Conservation (phyloP, 139 green algal genomes). For the Picochlorum sp. region DNA sequence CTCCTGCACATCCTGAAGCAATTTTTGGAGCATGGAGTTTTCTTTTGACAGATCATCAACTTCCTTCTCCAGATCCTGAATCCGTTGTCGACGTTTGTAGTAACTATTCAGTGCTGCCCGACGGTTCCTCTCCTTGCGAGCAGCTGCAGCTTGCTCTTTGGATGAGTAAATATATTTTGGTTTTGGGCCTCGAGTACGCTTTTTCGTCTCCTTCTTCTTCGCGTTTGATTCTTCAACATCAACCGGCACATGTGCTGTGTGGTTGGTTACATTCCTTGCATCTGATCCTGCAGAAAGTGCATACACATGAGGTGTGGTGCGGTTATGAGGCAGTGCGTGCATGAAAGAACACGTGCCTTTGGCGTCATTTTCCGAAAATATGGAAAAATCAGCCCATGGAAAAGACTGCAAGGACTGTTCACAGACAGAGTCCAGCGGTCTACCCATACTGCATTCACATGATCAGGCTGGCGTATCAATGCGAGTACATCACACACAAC, state of each 20-base stretch:
- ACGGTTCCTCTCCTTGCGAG: constrained; percentile 27
- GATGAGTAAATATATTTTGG: constrained; percentile 28
- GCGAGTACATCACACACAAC: no score
- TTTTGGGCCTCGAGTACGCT: constrained; percentile 24
- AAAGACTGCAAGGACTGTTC: not conserved
- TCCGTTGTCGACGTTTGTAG: constrained; percentile 19
- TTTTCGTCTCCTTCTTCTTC: not conserved
- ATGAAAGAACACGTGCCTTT: no score
- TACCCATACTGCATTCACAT: not conserved
- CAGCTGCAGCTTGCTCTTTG: constrained; percentile 18
- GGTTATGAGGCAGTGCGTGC: no score
- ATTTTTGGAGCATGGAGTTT: no score
- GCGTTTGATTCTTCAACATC: not conserved
- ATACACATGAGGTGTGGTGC: no score
- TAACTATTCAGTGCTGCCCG: constrained; percentile 25
- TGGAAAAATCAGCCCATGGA: constrained; percentile 1
- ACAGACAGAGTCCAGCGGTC: not conserved
- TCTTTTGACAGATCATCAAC: not conserved
- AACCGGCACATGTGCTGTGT: not conserved
- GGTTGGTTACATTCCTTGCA: not conserved
- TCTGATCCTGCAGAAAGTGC: not conserved
- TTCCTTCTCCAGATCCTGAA: not conserved
- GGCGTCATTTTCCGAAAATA: not conserved
- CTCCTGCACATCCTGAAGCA: no score
- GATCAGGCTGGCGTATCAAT: no score